Evolutionary conservation across 2,329 filamentous ascomycete species (phyloP).

Genomic region (Metarhizium anisopliae): DNA sequence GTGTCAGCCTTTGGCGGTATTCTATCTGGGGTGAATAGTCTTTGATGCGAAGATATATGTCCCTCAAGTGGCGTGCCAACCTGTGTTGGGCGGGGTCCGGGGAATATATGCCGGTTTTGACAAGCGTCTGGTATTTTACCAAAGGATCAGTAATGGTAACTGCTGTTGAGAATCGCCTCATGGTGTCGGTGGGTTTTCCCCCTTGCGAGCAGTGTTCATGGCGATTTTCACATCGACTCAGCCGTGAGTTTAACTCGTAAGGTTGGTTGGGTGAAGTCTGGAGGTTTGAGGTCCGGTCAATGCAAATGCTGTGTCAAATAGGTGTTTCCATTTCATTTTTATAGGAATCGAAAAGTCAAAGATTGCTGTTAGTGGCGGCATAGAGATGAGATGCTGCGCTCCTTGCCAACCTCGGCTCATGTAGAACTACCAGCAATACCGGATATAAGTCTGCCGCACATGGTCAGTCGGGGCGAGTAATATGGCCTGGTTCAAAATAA

Average conservation of each 20-base stretch:
- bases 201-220: not conserved
- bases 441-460: no score
- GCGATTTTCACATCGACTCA: not conserved
- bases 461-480: no score
- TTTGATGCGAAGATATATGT: constrained; percentile 65
- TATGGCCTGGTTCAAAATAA: no score
- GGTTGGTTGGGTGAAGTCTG: not conserved
- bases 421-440: no score
- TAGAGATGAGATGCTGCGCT: no score
- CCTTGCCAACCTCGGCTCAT: no score
- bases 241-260: not conserved
- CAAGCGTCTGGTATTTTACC: constrained; percentile 63
- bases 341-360: no score
- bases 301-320: not conserved
- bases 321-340: no score
- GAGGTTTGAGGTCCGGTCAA: not conserved
- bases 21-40: constrained; percentile 68
- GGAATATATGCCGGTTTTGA: constrained; percentile 56
- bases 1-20: constrained; percentile 56
- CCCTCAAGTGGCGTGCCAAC: constrained; percentile 66
- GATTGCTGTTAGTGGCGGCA: no score
- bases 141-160: constrained; percentile 62
- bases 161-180: constrained; percentile 34
- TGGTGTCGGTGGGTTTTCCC: constrained; percentile 3
- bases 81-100: constrained; percentile 66